Evolutionary conservation across 2,329 filamentous ascomycete genomes (phyloP).

Genomic region (Sarocladium kiliense): DNA sequence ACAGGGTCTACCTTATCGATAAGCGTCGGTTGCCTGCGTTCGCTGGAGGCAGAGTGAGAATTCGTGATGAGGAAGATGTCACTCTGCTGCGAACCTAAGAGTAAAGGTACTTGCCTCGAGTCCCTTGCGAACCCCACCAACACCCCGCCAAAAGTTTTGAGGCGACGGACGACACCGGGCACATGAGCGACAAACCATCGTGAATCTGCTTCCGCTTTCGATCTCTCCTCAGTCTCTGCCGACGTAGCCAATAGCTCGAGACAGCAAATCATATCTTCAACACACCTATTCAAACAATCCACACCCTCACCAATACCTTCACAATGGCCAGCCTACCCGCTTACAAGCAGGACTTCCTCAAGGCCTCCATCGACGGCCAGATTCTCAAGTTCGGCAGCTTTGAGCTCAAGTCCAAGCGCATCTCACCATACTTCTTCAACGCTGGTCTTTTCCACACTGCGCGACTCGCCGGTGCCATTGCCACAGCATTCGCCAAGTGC

Average conservation of each 20-base stretch:
- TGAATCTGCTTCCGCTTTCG: not conserved
- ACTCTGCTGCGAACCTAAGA: not conserved
- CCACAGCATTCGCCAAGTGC: conserved; percentile 71
- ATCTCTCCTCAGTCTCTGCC: not conserved
- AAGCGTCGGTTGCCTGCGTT: not conserved
- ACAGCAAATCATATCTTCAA: too few relatives aligned
- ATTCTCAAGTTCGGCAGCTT: conserved; percentile 79
- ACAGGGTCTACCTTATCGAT: conserved; percentile 5
- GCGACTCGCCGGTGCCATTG: conserved; percentile 70
- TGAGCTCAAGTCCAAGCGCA: conserved; percentile 86
- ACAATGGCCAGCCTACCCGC: conserved; percentile 45
- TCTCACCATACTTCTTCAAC: conserved; percentile 97
- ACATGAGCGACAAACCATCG: not conserved
- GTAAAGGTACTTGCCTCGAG: not conserved
- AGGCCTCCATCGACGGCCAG: conserved; percentile 60
- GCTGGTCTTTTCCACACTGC: conserved; percentile 85
- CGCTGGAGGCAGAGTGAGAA: not conserved
- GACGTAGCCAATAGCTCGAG: too few relatives aligned
- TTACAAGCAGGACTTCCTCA: conserved; percentile 70
- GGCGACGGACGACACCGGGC: not conserved
- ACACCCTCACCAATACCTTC: conserved; percentile 13
- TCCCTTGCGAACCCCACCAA: not conserved
- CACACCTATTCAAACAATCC: not conserved
- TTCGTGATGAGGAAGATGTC: not conserved
- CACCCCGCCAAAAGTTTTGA: conserved; percentile 9